phyloP scores from a whole-genome alignment of 345 rosid species.

The Anastatica hierochuntica region DNA sequence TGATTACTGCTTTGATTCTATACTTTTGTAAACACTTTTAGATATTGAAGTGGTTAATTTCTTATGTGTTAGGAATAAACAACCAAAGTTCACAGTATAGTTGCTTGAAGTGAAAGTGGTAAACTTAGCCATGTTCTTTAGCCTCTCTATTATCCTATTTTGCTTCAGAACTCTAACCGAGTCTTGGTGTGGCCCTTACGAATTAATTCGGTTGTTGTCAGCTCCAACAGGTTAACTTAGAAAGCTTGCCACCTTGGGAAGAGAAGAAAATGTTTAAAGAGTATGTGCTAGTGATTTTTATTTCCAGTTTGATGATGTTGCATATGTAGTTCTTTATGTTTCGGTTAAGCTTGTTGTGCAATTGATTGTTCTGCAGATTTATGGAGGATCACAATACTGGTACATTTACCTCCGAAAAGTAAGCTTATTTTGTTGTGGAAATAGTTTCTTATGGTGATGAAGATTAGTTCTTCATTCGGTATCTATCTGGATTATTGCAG shows the following conservation, averaged over 20 bases:
- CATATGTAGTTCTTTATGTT: not conserved
- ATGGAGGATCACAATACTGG: constrained; percentile 99
- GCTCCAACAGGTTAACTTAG: constrained; percentile 61
- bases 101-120: constrained; percentile 83
- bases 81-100: constrained; percentile 98
- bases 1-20: too few species aligned
- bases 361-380: constrained; percentile 41
- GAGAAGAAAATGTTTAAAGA: constrained; percentile 93
- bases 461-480: not conserved
- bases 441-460: not conserved
- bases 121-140: too few species aligned
- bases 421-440: constrained; percentile 23
- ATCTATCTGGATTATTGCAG: constrained; percentile 30
- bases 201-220: not conserved
- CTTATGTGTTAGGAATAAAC: constrained; percentile 52
- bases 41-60: not conserved
- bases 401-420: constrained; percentile 94
- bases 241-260: constrained; percentile 89
- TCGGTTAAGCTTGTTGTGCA: not conserved
- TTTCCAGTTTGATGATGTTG: not conserved
- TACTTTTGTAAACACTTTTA: not conserved
- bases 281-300: constrained; percentile 31
- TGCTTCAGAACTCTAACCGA: not conserved
- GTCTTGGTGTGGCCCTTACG: too few species aligned
- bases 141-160: not conserved